Evolutionary conservation across 805 yeast genomes (phyloP).

Genomic region (Metschnikowia anglica): DNA sequence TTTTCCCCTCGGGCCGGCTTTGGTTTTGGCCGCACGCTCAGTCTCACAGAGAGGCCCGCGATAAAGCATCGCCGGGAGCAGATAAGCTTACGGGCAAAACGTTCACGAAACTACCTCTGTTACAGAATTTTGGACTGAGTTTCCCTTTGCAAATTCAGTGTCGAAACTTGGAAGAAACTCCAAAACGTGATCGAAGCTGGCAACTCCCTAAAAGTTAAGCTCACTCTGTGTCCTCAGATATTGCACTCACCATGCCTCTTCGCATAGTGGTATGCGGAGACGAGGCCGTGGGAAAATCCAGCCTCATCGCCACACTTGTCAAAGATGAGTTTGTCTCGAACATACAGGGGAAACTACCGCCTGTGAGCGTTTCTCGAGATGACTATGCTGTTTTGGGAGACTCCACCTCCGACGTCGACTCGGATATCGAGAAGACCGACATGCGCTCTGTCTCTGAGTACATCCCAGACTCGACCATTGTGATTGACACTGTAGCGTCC

Average conservation of each 20-base stretch:
- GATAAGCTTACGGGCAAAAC: too few relatives aligned
- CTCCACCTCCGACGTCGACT: slow-evolving; percentile 9
- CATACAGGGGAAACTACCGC: slow-evolving; percentile 76
- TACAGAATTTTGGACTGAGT: too few relatives aligned
- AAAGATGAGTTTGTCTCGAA: slow-evolving; percentile 73
- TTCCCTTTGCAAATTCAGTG: too few relatives aligned
- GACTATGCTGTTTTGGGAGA: slow-evolving; percentile 47
- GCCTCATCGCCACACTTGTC: slow-evolving; percentile 73
- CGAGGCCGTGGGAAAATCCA: slow-evolving; percentile 84
- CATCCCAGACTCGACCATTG: slow-evolving; percentile 53
- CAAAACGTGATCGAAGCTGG: too few relatives aligned
- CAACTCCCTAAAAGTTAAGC: neutral
- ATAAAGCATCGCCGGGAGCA: too few relatives aligned
- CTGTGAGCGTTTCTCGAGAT: slow-evolving; percentile 73
- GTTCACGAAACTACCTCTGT: too few relatives aligned
- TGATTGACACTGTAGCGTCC: slow-evolving; percentile 77
- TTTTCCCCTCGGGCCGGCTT: too few relatives aligned
- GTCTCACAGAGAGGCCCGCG: too few relatives aligned
- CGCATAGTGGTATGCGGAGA: slow-evolving; percentile 93
- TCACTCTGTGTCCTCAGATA: too few relatives aligned
- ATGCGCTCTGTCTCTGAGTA: slow-evolving; percentile 25
- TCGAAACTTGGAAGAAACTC: too few relatives aligned
- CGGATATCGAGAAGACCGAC: slow-evolving; percentile 9
- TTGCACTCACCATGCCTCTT: slow-evolving; percentile 43
- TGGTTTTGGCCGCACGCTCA: too few relatives aligned